Evolutionary conservation across 495 filamentous ascomycete species (phyloP).

Genomic region (Xylaria castorea): DNA sequence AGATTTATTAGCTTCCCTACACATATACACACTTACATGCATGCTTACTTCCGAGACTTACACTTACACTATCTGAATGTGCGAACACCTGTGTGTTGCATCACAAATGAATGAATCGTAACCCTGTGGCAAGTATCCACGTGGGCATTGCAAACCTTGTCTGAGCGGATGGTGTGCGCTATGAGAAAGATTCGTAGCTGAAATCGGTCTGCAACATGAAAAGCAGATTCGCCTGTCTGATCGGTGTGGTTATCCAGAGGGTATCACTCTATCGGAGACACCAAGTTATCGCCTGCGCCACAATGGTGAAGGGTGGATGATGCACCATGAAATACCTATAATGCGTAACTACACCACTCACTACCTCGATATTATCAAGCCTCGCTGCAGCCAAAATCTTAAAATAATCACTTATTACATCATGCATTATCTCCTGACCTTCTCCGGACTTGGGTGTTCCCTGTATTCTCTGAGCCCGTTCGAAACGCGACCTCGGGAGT

Average conservation of each 20-base stretch:
- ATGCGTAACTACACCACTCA: not conserved
- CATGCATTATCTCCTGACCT: slow-evolving; percentile 16
- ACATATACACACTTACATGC: not conserved
- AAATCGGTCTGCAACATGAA: not conserved
- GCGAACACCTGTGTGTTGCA: not conserved
- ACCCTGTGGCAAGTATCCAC: slow-evolving; percentile 10
- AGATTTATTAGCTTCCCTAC: not conserved
- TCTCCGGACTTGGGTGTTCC: slow-evolving; percentile 12
- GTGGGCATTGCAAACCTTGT: not conserved
- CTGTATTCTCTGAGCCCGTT: not conserved
- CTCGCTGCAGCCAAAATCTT: slow-evolving; percentile 19
- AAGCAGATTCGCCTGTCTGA: not conserved
- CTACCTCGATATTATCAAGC: not conserved
- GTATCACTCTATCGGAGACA: not conserved
- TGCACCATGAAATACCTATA: not conserved
- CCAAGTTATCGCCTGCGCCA: not conserved
- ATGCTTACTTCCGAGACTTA: not conserved
- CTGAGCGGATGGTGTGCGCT: not conserved
- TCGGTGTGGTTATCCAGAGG: not conserved
- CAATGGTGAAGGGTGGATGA: not conserved
- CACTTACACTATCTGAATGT: not conserved
- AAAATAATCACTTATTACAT: slow-evolving; percentile 23
- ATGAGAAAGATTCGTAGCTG: not conserved
- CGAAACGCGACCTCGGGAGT: not conserved
- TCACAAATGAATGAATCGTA: slow-evolving; percentile 9